These are phyloP conservation scores for Naganishia albida DNA, from an alignment of 1,284 basidiomycete genomes.

Conservation along the genomic window DNA sequence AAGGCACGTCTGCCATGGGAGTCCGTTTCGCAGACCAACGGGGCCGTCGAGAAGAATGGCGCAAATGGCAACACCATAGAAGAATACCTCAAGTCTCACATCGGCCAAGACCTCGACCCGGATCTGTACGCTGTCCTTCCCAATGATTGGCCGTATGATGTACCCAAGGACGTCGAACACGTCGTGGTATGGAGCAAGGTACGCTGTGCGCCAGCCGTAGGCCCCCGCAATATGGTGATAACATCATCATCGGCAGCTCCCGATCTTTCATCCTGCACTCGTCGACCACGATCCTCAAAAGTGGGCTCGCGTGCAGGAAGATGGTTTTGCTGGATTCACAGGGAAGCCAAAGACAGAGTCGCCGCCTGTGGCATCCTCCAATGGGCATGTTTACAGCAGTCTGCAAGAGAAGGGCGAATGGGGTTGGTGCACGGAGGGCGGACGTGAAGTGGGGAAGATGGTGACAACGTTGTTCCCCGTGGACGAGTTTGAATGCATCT, in stretches of 20 bases:
- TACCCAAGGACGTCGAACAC: conserved; percentile 50
- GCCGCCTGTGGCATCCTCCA: conserved; percentile 42
- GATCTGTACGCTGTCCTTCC: conserved; percentile 45
- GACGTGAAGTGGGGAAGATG: conserved; percentile 49
- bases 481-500: conserved; percentile 53
- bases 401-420: conserved; percentile 36
- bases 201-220: conserved; percentile 16
- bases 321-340: conserved; percentile 51
- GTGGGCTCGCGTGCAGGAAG: conserved; percentile 46
- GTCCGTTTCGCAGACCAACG: background rate
- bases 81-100: conserved; percentile 41
- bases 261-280: conserved; percentile 49
- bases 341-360: conserved; percentile 40
- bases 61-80: background rate
- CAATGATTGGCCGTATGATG: conserved; percentile 54
- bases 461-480: conserved; percentile 49
- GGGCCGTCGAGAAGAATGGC: background rate
- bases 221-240: background rate
- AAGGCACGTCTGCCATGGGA: conserved; percentile 46
- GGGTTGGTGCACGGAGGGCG: conserved; percentile 34
- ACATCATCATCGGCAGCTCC: conserved; percentile 37
- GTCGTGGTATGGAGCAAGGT: conserved; percentile 52
- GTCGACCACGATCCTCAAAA: conserved; percentile 43
- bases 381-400: conserved; percentile 44
- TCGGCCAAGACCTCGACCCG: conserved; percentile 38